Base-by-base conservation (phyloP, 2,329 filamentous ascomycete species). In the Diaporthe ampelina region DNA sequence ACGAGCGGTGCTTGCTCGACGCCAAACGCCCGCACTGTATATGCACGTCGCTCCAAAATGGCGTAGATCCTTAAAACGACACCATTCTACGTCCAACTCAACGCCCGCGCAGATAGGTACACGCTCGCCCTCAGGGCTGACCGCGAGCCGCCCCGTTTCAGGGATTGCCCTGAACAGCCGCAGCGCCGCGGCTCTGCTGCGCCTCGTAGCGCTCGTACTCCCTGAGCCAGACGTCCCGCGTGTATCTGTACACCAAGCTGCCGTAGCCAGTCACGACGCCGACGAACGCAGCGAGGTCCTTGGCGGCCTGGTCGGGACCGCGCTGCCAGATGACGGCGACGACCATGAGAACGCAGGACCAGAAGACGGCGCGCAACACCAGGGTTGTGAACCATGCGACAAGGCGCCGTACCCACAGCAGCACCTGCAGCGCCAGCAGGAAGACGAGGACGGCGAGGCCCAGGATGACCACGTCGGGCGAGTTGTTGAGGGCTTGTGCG, bases 331-430 rank as follows among this genome's bases (percentile, higher is more conserved):
- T 86, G 75, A 88, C 87, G 24, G 91, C 85, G 0, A 86, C 86
- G 0, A 91, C 56, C 0, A 87, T 86, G 6, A 88, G 84, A 3
- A 95, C 77, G 2, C 85, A 81, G 1, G 88, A 88, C 91, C 91
- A 97, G 76, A 95, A 91, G 1, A 89, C 81, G 56, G 95, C 77
- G 32, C 89, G 85, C 76, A 94, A 82, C 15, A 88, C 87, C 72
- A 97, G 80, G n/a, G 89, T 86, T 70, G 95, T 90, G 91, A 94
- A 95, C 85, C 92, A 97, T 80, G 95, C 85, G 74, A 97, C 87
- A 26, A 94, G 84, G 75, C 94, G 90, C 76, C 92, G 91, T 24
- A 95, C 85, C 85, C 93, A 93, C 77, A 92, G 84, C 56, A 97
- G 86, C 73, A 95, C 81, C 80, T 95, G 86, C 69, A 96, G 82